Percentiles rank a stretch among this genome's conserved stretches.
Evolutionary conservation across 2,329 filamentous ascomycete genomes (phyloP).

Genomic region (Incumbomyces delicatus): DNA sequence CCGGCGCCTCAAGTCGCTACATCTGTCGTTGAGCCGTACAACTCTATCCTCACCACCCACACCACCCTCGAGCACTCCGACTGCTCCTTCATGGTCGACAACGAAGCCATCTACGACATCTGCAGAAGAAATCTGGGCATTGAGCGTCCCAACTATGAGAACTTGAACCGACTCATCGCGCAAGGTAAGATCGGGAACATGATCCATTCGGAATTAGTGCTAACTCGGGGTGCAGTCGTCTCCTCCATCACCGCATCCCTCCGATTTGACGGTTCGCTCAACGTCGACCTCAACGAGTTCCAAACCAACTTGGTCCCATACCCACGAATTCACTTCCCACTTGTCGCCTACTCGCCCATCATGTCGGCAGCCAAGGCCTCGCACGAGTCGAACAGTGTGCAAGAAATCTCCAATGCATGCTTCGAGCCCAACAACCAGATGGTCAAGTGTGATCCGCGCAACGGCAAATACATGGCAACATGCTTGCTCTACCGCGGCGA

Average conservation of each 20-base stretch:
- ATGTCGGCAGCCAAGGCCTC: conserved; percentile 91
- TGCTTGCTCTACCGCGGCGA: conserved; percentile 97
- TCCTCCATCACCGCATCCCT: conserved; percentile 97
- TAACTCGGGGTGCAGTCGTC: conserved; percentile 55
- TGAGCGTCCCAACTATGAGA: conserved; percentile 95
- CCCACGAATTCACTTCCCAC: conserved; percentile 97
- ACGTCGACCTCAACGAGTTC: conserved; percentile 99
- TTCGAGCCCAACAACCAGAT: conserved; percentile 99
- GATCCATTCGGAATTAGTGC: conserved; percentile 21
- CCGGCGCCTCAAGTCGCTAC: conserved; percentile 94
- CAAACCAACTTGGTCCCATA: conserved; percentile 99
- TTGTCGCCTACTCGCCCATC: conserved; percentile 91
- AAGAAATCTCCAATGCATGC: conserved; percentile 97
- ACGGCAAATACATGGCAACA: conserved; percentile 99
- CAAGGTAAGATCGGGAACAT: conserved; percentile 53
- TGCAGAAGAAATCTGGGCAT: conserved; percentile 96
- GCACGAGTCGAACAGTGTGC: conserved; percentile 95
- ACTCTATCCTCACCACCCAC: conserved; percentile 98
- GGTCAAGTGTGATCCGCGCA: conserved; percentile 98
- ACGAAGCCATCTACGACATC: conserved; percentile 99
- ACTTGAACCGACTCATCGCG: conserved; percentile 96
- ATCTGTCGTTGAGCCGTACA: conserved; percentile 98
- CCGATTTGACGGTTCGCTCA: conserved; percentile 95
- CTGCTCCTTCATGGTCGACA: conserved; percentile 99
- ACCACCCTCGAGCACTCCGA: conserved; percentile 98